Conservation (phyloP, 2,329 filamentous ascomycete species). For the Metarhizium robertsii region DNA sequence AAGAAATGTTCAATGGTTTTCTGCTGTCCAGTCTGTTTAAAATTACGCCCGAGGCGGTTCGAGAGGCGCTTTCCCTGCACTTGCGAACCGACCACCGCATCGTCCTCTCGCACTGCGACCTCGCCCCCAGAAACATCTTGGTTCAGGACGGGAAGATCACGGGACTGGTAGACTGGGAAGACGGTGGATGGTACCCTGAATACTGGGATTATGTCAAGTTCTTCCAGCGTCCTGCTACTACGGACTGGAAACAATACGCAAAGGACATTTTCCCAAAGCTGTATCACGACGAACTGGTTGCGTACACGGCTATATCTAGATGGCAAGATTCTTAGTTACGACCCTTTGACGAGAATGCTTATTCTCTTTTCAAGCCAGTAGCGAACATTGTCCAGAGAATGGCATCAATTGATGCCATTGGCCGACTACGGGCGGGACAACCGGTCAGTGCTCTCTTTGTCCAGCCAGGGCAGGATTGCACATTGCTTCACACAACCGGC, state of each 20-base stretch:
- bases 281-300: slow-evolving; percentile 17
- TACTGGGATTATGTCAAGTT: slow-evolving; percentile 30
- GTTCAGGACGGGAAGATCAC: slow-evolving; percentile 26
- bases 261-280: slow-evolving; percentile 15
- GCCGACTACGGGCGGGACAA: too few relatives aligned
- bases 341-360: too few relatives aligned
- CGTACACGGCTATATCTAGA: slow-evolving; percentile 14
- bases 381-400: too few relatives aligned
- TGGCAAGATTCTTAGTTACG: slow-evolving; percentile 11
- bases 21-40: slow-evolving; percentile 11
- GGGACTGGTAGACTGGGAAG: slow-evolving; percentile 39
- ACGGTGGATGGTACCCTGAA: slow-evolving; percentile 35
- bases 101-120: slow-evolving; percentile 41
- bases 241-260: slow-evolving; percentile 14
- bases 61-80: slow-evolving; percentile 13
- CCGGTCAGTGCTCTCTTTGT: too few relatives aligned
- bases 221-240: slow-evolving; percentile 13
- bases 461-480: too few relatives aligned
- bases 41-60: slow-evolving; percentile 11
- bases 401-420: too few relatives aligned
- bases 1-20: slow-evolving; percentile 17
- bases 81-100: slow-evolving; percentile 19
- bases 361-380: too few relatives aligned
- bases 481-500: too few relatives aligned
- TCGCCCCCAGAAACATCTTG: slow-evolving; percentile 36